phyloP scores from a whole-genome alignment of 1,284 basidiomycete species.

The Malassezia dermatis region DNA sequence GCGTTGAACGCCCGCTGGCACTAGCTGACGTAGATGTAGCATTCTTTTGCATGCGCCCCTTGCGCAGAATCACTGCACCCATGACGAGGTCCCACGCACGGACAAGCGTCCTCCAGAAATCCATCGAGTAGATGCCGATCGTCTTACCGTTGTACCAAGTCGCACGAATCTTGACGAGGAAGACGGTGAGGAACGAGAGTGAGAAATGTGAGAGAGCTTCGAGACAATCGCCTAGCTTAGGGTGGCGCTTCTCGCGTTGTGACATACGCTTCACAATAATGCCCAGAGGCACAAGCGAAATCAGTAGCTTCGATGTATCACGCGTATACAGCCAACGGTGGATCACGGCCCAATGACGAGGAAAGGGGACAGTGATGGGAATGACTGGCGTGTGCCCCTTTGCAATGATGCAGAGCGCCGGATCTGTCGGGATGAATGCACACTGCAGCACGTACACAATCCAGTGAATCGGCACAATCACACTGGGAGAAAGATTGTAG shows the following conservation, averaged over 20 bases:
- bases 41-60: conserved; percentile 3
- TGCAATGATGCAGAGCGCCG: not conserved
- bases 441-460: conserved; percentile 19
- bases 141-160: conserved; percentile 15
- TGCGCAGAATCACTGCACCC: conserved; percentile 7
- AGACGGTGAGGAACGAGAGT: conserved; percentile 1
- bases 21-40: not conserved
- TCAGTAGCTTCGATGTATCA: conserved; percentile 10
- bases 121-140: conserved; percentile 8
- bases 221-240: not conserved
- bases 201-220: conserved; percentile 6
- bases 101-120: conserved; percentile 8
- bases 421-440: conserved; percentile 6
- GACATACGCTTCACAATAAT: not conserved
- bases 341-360: conserved; percentile 7
- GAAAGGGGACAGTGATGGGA: conserved; percentile 5
- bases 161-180: conserved; percentile 9
- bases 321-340: conserved; percentile 19
- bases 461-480: conserved; percentile 17
- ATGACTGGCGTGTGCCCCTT: conserved; percentile 6
- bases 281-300: conserved; percentile 7
- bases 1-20: conserved; percentile 13
- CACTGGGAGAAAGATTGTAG: conserved; percentile 1
- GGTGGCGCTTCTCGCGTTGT: not conserved
- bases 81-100: conserved; percentile 13